These are phyloP conservation scores for Neovahlkampfia damariscottae DNA, from an alignment of 78 protist species.

Conservation along the genomic window DNA sequence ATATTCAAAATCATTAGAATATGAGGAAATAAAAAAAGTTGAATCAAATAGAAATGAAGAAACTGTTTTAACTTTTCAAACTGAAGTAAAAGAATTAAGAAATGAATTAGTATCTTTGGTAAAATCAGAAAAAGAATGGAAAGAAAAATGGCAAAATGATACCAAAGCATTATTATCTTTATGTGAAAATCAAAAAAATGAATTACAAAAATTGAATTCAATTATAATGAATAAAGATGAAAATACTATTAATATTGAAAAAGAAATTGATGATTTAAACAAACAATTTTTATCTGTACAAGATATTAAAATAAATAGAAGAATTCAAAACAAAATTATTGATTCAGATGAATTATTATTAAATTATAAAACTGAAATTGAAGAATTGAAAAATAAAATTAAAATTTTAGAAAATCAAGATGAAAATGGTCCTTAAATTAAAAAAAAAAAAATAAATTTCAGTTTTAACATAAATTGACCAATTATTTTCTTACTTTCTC, in stretches of 20 bases:
- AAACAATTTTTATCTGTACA: not conserved
- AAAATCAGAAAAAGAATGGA: not conserved
- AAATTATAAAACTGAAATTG: not conserved
- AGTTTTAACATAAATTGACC: too few species aligned
- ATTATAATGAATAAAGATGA: too few species aligned
- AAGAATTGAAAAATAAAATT: too few species aligned
- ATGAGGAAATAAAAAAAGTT: not conserved
- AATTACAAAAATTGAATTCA: not conserved
- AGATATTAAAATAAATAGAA: not conserved
- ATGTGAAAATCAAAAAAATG: not conserved
- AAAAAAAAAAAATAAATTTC: too few species aligned
- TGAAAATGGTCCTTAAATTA: too few species aligned
- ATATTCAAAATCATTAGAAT: not conserved
- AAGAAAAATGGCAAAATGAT: not conserved
- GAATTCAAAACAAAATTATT: not conserved
- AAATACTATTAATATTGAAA: not conserved
- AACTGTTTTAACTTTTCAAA: not conserved
- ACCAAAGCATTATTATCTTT: not conserved
- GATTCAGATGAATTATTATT: not conserved
- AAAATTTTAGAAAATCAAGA: too few species aligned
- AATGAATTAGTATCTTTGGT: not conserved
- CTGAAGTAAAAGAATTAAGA: not conserved
- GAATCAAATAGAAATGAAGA: not conserved
- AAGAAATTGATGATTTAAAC: slow-evolving; percentile 1
- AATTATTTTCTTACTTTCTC: too few species aligned